A percentile compares a stretch with the other conserved stretches of the same genome.
Evolutionary conservation across 1,284 basidiomycete species (phyloP).

Genomic region (Xerocomus nothofagi): DNA sequence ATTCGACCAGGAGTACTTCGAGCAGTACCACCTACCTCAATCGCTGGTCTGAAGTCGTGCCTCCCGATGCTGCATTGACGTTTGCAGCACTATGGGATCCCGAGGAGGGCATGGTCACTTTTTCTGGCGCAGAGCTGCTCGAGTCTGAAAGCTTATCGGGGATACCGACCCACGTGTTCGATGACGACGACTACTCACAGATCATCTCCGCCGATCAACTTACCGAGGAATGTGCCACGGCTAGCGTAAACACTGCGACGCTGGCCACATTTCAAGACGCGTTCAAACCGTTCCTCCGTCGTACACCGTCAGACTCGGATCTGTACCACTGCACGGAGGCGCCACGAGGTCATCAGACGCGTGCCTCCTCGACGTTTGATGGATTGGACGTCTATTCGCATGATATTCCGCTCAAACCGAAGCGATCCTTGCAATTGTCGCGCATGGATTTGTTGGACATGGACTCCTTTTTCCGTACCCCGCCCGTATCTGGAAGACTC

Average conservation of each 20-base stretch:
- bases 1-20: conserved; percentile 9
- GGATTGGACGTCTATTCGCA: conserved; percentile 35
- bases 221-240: conserved; percentile 7
- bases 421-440: conserved; percentile 24
- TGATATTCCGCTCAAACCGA: conserved; percentile 16
- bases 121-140: conserved; percentile 50
- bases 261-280: conserved; percentile 32
- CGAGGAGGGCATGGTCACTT: conserved; percentile 54
- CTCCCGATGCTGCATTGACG: conserved; percentile 53
- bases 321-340: conserved; percentile 18
- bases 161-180: conserved; percentile 26
- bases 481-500: conserved; percentile 16
- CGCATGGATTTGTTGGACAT: conserved; percentile 29
- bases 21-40: conserved; percentile 20
- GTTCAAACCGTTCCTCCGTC: conserved; percentile 30
- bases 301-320: conserved; percentile 22
- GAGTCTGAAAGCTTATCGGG: conserved; percentile 34
- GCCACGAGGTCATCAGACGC: conserved; percentile 13
- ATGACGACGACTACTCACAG: conserved; percentile 42
- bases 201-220: conserved; percentile 39
- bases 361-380: conserved; percentile 40
- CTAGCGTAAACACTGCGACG: conserved; percentile 32
- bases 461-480: conserved; percentile 22
- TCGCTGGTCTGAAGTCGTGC: conserved; percentile 57
- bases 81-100: conserved; percentile 62